Evolutionary conservation across 345 rosid genomes (phyloP), one percentile per base, ranked within the genome.

Genomic region (Geranium brycei): DNA sequence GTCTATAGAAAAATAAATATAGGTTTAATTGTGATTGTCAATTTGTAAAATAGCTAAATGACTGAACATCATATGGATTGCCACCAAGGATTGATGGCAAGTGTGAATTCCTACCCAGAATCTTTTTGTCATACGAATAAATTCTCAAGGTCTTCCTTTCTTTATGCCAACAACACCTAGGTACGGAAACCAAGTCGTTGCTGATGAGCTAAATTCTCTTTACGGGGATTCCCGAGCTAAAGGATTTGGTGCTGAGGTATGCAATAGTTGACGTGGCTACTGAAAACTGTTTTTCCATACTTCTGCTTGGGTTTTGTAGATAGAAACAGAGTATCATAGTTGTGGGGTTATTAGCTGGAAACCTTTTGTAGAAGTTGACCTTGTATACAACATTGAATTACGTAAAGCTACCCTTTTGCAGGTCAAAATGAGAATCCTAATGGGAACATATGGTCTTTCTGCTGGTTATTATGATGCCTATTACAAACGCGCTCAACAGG

Each of bases 361-460:
- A 62, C 6, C 31, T 4, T 19, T 7, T 40, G 14, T 58, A 57
- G 18, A 61, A 69, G 40, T 64, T 75, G 40, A 40, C 32, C 11
- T n/a, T 19, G 8, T 62, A 38, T 31, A 6, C 30, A 53, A 0
- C 32, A 58, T 19, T 62, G n/a, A 59, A 56, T 23, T 32, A 61
- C 53, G 31, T 10, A 18, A 1, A 31, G 19, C 63, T 51, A 18
- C 14, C 2, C 35, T 62, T 4, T 73, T 65, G 66, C 79, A 91
- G 96, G 96, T 91, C 58, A 89, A 91, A 79, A 91, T 81, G 96
- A 84, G 98, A 77, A 89, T 91, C 66, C 71, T 91, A 77, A 91
- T 89, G 96, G 98, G 98, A 77, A 87, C 96, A 23, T 91, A 89
- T 75, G 98, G 89, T 62, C 89, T 91, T 60, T 91, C 96, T 61